Percentiles rank a stretch among this genome's conserved stretches.
Evolutionary conservation across 345 rosid species (phyloP).

Genomic region (Orychophragmus violaceus): DNA sequence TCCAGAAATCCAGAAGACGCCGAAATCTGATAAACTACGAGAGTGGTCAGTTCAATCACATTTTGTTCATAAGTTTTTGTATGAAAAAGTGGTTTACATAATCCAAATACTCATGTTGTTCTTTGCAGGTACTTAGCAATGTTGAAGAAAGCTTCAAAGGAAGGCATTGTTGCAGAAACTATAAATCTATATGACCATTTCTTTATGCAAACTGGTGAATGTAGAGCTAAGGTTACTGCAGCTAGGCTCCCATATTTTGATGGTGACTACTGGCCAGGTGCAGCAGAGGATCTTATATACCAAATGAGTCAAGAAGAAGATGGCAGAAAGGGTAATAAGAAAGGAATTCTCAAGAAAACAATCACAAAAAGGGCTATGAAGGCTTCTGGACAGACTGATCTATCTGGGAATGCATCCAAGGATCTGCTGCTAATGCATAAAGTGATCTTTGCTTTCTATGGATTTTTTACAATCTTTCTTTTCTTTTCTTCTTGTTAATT

Average conservation of each 20-base stretch:
- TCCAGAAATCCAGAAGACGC: conserved; percentile 99
- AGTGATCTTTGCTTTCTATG: conserved; percentile 39
- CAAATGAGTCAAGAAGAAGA: conserved; percentile 96
- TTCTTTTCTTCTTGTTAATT: neutral
- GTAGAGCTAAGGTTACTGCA: conserved; percentile 91
- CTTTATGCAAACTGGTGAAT: conserved; percentile 79
- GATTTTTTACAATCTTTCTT: neutral
- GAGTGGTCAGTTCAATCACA: conserved; percentile 68
- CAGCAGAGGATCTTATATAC: conserved; percentile 93
- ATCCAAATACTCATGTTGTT: conserved; percentile 10
- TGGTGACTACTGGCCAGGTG: conserved; percentile 99
- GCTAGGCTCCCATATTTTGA: conserved; percentile 98
- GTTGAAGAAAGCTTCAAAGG: conserved; percentile 86
- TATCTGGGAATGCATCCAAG: conserved; percentile 90
- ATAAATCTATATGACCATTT: conserved; percentile 91
- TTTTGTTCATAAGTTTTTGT: neutral
- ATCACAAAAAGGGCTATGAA: conserved; percentile 93
- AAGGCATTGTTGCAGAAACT: conserved; percentile 77
- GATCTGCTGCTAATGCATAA: conserved; percentile 96
- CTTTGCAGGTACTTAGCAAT: conserved; percentile 75
- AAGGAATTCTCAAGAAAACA: conserved; percentile 79
- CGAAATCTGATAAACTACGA: conserved; percentile 95
- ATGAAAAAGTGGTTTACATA: conserved; percentile 14
- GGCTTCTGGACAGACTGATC: conserved; percentile 98
- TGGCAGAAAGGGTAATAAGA: conserved; percentile 87